These are phyloP conservation scores for Pestalotiopsis sp. DNA, from an alignment of 2,329 filamentous ascomycete species.

Conservation along the genomic window DNA sequence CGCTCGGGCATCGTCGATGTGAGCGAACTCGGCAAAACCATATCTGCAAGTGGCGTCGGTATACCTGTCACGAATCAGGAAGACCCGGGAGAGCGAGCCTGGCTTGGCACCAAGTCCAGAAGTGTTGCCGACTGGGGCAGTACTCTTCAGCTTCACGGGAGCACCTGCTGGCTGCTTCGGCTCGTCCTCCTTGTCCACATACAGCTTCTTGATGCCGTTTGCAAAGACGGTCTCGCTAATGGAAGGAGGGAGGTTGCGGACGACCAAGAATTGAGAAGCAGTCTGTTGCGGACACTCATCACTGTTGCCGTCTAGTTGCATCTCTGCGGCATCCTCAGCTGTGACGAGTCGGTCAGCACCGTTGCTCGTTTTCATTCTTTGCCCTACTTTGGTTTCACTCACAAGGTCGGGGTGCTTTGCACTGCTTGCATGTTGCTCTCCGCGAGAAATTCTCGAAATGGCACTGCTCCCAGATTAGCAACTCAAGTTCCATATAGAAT, in stretches of 20 bases:
- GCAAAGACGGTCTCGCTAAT: constrained; percentile 74
- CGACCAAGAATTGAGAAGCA: constrained; percentile 75
- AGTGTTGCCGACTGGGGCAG: constrained; percentile 56
- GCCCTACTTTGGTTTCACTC: constrained; percentile 14
- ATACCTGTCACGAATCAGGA: constrained; percentile 73
- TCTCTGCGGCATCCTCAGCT: constrained; percentile 34
- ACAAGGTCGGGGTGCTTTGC: constrained; percentile 36
- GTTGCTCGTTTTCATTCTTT: not conserved
- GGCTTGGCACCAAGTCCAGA: constrained; percentile 70
- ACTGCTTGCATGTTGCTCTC: constrained; percentile 36
- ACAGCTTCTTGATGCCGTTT: constrained; percentile 73
- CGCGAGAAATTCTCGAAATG: constrained; percentile 38
- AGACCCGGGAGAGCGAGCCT: constrained; percentile 74
- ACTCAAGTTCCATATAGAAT: not conserved
- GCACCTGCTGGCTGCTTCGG: constrained; percentile 46
- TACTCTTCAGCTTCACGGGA: constrained; percentile 59
- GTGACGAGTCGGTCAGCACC: not conserved
- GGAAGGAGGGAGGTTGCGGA: constrained; percentile 71
- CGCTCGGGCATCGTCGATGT: constrained; percentile 73
- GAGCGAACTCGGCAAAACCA: constrained; percentile 83
- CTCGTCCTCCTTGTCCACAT: constrained; percentile 59
- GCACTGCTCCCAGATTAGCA: constrained; percentile 23
- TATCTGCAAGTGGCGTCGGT: constrained; percentile 78
- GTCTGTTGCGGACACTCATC: constrained; percentile 51
- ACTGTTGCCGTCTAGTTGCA: constrained; percentile 49